A percentile compares a stretch with the other conserved stretches of the same genome.
phyloP scores from a whole-genome alignment of 2,329 filamentous ascomycete genomes.

The Fusarium sp. region DNA sequence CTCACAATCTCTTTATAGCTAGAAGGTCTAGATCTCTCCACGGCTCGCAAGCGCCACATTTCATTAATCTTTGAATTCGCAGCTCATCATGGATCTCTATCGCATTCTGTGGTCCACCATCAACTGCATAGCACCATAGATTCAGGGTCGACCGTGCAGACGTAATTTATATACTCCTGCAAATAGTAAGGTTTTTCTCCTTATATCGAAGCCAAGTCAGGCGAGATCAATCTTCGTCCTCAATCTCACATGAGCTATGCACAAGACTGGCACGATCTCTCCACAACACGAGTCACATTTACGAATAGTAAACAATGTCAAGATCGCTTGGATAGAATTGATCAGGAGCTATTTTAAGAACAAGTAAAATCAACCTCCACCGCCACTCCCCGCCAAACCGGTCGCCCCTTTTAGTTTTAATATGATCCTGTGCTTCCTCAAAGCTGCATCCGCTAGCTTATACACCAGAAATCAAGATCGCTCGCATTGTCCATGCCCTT shows the following conservation, averaged over 20 bases:
- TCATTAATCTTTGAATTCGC: neutral
- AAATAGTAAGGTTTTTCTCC: neutral
- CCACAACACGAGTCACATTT: neutral
- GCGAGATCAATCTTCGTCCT: neutral
- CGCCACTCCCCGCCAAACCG: constrained; percentile 48
- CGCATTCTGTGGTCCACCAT: neutral
- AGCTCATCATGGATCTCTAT: neutral
- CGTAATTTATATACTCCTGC: neutral
- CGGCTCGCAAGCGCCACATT: neutral
- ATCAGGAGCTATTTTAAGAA: constrained; percentile 25
- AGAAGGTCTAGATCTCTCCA: neutral
- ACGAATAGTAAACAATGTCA: neutral
- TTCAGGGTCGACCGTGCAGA: neutral
- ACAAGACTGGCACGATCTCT: neutral
- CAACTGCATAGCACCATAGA: neutral
- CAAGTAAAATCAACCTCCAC: constrained; percentile 43
- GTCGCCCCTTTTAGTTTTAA: constrained; percentile 45
- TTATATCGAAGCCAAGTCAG: neutral
- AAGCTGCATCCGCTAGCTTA: neutral
- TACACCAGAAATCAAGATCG: constrained; percentile 8
- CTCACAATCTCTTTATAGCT: neutral
- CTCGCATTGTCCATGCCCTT: constrained; percentile 26
- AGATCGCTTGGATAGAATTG: constrained; percentile 16
- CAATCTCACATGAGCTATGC: neutral
- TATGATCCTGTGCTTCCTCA: constrained; percentile 2